phyloP scores from a whole-genome alignment of 2,329 filamentous ascomycete genomes.

The Albophoma yamanashiensis region DNA sequence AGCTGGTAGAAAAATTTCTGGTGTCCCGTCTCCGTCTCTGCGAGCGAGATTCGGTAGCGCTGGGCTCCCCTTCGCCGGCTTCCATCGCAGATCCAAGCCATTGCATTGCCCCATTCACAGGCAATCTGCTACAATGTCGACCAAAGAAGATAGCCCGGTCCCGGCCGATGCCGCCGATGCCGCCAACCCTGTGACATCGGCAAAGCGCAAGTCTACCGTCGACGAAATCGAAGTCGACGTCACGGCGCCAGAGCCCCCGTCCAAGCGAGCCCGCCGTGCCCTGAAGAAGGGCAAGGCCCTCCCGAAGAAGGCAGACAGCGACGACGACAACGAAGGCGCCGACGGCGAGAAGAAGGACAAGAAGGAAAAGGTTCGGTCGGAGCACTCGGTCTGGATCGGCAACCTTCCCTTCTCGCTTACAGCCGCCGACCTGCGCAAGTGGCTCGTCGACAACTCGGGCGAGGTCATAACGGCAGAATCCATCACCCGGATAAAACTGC shows the following conservation, averaged over 20 bases:
- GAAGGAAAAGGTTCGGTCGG: slow-evolving; percentile 51
- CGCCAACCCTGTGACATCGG: slow-evolving; percentile 9
- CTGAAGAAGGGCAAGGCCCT: slow-evolving; percentile 72
- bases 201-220: slow-evolving; percentile 59
- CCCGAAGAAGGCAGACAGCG: slow-evolving; percentile 28
- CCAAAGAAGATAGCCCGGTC: slow-evolving; percentile 3
- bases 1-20: neutral
- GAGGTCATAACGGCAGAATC: slow-evolving; percentile 54
- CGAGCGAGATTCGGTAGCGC: neutral
- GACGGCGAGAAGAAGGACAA: slow-evolving; percentile 27
- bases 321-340: slow-evolving; percentile 21
- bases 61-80: neutral
- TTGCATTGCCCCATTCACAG: neutral
- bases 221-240: slow-evolving; percentile 86
- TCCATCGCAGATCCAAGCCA: neutral
- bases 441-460: slow-evolving; percentile 64
- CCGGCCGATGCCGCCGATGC: slow-evolving; percentile 2
- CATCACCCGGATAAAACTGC: slow-evolving; percentile 80
- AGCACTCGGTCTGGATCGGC: slow-evolving; percentile 89
- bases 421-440: slow-evolving; percentile 62
- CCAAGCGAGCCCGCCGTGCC: slow-evolving; percentile 83
- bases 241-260: slow-evolving; percentile 80
- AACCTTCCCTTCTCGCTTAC: slow-evolving; percentile 82
- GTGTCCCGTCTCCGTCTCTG: neutral
- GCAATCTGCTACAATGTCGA: slow-evolving; percentile 5